phyloP scores from a whole-genome alignment of 140 eudicot genomes.

The Ambrosia hybrid region DNA sequence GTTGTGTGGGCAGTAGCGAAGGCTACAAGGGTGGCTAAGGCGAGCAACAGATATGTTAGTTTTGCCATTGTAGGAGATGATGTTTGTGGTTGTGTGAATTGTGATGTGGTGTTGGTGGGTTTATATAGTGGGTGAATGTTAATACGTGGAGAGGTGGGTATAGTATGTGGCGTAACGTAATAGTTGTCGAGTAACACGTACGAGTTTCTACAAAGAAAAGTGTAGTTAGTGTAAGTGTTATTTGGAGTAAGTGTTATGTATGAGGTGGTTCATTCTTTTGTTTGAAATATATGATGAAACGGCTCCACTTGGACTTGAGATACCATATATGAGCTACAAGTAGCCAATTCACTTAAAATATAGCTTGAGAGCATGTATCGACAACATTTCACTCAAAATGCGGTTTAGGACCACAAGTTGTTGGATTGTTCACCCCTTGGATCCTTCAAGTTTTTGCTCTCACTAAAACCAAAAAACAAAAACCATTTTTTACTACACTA shows the following conservation, averaged over 20 bases:
- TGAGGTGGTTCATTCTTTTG: too few relatives aligned
- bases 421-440: too few relatives aligned
- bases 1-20: too few relatives aligned
- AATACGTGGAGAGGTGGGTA: background rate
- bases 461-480: too few relatives aligned
- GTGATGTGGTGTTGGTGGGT: conserved; percentile 9
- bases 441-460: too few relatives aligned
- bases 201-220: too few relatives aligned
- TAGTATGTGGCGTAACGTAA: conserved; percentile 3
- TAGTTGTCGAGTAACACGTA: background rate
- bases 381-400: too few relatives aligned
- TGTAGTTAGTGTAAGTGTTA: too few relatives aligned
- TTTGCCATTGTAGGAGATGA: conserved; percentile 23
- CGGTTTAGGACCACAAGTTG: too few relatives aligned
- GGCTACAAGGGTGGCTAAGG: conserved; percentile 19
- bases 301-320: conserved; percentile 6
- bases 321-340: background rate
- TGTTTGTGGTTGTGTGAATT: conserved; percentile 3
- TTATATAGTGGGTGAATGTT: background rate
- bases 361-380: too few relatives aligned
- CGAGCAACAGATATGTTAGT: conserved; percentile 5
- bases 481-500: too few relatives aligned
- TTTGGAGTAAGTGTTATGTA: too few relatives aligned
- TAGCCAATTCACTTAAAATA: background rate
- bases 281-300: background rate